Conservation (phyloP, 2,329 filamentous ascomycete species). For the Alternaria consortialis region DNA sequence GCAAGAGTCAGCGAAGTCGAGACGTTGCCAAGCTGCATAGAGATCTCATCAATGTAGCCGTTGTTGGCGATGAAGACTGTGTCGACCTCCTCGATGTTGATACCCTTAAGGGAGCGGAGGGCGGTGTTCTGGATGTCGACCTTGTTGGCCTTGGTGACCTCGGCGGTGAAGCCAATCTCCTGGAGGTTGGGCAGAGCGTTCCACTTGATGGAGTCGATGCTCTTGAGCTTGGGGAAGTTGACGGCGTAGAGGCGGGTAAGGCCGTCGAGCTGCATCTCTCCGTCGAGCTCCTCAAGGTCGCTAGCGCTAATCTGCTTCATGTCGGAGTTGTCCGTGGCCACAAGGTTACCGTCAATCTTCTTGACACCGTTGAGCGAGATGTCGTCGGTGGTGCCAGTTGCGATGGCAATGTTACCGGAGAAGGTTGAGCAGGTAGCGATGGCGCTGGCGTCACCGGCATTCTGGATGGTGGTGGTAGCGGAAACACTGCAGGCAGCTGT, state of each 20-base stretch:
- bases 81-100: conserved; percentile 78
- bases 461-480: conserved; percentile 67
- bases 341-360: conserved; percentile 66
- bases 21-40: conserved; percentile 80
- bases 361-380: conserved; percentile 71
- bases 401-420: conserved; percentile 73
- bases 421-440: conserved; percentile 73
- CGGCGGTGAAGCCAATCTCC: conserved; percentile 66
- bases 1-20: conserved; percentile 75
- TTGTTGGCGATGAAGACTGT: conserved; percentile 87
- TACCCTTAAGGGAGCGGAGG: conserved; percentile 78
- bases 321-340: conserved; percentile 63
- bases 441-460: conserved; percentile 65
- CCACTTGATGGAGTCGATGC: conserved; percentile 74
- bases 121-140: conserved; percentile 87
- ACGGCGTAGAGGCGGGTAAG: conserved; percentile 75
- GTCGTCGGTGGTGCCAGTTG: conserved; percentile 62
- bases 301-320: conserved; percentile 71
- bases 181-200: conserved; percentile 73
- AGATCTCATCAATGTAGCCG: conserved; percentile 76
- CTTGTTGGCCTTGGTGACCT: conserved; percentile 72
- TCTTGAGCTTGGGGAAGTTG: conserved; percentile 69
- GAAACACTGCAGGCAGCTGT: conserved; percentile 53
- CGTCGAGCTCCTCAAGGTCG: conserved; percentile 71
- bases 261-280: conserved; percentile 73